These are phyloP conservation scores for Brassica napus DNA, from an alignment of 345 rosid genomes.

Conservation along the genomic window DNA sequence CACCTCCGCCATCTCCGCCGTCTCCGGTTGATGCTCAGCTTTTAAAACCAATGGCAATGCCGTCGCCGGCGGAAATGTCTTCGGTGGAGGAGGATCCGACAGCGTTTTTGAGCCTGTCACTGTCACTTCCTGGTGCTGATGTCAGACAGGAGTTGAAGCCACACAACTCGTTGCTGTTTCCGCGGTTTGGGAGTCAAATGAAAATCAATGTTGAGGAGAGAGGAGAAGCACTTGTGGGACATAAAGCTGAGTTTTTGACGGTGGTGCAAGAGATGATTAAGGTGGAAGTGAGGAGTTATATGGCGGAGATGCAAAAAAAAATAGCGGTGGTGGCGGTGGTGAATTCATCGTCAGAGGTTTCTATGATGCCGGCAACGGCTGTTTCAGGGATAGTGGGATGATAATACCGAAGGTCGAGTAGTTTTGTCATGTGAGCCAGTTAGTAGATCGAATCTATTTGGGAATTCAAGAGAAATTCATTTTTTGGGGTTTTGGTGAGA, in stretches of 20 bases:
- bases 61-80: conserved; percentile 39
- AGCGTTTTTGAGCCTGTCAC: conserved; percentile 61
- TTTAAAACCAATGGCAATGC: conserved; percentile 41
- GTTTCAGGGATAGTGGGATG: no score
- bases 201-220: conserved; percentile 20
- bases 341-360: no score
- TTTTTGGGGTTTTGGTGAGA: no score
- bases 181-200: conserved; percentile 27
- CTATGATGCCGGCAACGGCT: no score
- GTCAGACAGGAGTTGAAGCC: no score
- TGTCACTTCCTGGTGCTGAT: conserved; percentile 51
- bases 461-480: no score
- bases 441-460: no score
- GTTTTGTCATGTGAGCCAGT: no score
- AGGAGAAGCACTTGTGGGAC: background rate
- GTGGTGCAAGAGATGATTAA: conserved; percentile 91
- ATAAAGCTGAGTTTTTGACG: conserved; percentile 31
- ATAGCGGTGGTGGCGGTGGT: conserved; percentile 23
- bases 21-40: no score
- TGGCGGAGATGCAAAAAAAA: conserved; percentile 54
- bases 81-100: conserved; percentile 57
- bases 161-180: conserved; percentile 25
- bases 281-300: conserved; percentile 75
- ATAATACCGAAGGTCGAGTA: no score
- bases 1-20: no score